These are phyloP conservation scores for Emmonsia crescens DNA, from an alignment of 2,329 filamentous ascomycete species.

Conservation along the genomic window DNA sequence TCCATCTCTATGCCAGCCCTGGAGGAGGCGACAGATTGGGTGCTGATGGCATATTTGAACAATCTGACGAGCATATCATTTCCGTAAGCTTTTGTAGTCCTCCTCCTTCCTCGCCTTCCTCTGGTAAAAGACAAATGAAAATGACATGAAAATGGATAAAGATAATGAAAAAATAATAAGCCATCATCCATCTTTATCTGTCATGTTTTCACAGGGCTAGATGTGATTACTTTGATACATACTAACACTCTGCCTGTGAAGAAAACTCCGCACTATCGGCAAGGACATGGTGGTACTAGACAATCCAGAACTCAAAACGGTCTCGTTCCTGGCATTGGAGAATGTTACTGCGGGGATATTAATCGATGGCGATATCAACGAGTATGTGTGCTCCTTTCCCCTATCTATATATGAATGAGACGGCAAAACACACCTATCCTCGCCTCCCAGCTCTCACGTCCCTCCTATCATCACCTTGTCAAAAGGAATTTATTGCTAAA, in stretches of 20 bases:
- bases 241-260: background rate
- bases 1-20: constrained; percentile 1
- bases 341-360: background rate
- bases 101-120: background rate
- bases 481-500: background rate
- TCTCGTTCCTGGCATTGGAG: background rate
- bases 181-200: background rate
- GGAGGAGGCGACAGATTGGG: background rate
- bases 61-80: background rate
- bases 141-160: background rate
- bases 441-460: too few species aligned
- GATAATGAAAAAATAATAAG: background rate
- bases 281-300: background rate
- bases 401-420: background rate
- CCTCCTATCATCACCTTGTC: too few species aligned
- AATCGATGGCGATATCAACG: background rate
- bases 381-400: background rate
- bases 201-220: background rate
- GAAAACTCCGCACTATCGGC: background rate
- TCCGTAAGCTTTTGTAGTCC: background rate
- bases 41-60: background rate
- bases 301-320: background rate
- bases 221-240: background rate
- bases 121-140: background rate
- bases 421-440: too few species aligned